phyloP scores from a whole-genome alignment of 2,329 filamentous ascomycete genomes.

The Trichothecium roseum region DNA sequence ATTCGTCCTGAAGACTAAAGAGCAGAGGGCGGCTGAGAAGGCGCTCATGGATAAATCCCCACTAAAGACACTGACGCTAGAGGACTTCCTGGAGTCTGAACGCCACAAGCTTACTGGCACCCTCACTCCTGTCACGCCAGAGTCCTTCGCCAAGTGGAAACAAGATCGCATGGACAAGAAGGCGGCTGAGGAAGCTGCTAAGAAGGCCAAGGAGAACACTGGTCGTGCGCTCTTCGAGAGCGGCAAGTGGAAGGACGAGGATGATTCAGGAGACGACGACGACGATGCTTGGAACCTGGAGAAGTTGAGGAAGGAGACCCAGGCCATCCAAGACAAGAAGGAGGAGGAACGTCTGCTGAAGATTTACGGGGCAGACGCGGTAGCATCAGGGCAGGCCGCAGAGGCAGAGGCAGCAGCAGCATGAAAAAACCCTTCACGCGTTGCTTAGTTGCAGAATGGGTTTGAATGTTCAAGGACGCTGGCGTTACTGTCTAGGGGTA shows the following conservation, averaged over 20 bases:
- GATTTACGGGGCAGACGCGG: constrained; percentile 13
- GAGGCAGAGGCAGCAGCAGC: constrained; percentile 5
- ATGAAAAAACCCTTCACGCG: not conserved
- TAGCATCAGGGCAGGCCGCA: not conserved
- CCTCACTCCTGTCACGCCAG: constrained; percentile 85
- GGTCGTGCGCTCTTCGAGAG: constrained; percentile 93
- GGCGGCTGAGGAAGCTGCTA: constrained; percentile 82
- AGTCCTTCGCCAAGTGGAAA: constrained; percentile 96
- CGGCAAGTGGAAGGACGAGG: constrained; percentile 74
- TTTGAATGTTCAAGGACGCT: not conserved
- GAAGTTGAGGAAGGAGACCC: constrained; percentile 75
- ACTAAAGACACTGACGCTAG: constrained; percentile 84
- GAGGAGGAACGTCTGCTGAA: constrained; percentile 59
- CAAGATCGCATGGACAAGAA: constrained; percentile 91
- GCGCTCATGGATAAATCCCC: constrained; percentile 93
- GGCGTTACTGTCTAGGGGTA: constrained; percentile 2
- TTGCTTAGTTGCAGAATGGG: not conserved
- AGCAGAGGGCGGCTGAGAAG: constrained; percentile 91
- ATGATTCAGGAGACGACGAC: constrained; percentile 51
- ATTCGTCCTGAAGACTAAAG: constrained; percentile 95
- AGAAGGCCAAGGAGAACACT: constrained; percentile 88
- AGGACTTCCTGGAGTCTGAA: constrained; percentile 95
- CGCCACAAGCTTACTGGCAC: constrained; percentile 88
- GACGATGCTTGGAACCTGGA: constrained; percentile 72
- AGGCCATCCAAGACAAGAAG: constrained; percentile 60